Evolutionary conservation across 768 basidiomycete genomes (phyloP).

Genomic region (Mrakia frigida): DNA sequence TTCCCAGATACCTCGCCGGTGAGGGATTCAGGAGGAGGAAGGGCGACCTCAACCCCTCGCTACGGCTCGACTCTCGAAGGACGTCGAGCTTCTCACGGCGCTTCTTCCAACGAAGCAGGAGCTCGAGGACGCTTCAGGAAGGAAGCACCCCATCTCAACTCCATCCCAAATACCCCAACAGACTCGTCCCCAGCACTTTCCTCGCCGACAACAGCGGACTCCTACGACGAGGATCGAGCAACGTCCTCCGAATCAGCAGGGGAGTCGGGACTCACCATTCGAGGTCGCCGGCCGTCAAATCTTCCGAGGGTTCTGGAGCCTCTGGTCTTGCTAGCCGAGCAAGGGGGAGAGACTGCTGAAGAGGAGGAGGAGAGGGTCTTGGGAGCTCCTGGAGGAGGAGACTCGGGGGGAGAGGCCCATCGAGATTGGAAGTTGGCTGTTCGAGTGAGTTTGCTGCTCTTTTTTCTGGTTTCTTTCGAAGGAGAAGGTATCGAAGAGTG

Average conservation of each 20-base stretch:
- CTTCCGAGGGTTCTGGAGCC: slow-evolving; percentile 7
- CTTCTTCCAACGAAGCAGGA: neutral
- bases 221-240: neutral
- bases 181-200: neutral
- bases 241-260: neutral
- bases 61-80: slow-evolving; percentile 6
- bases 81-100: neutral
- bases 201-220: neutral
- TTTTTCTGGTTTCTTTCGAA: too few relatives aligned
- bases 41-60: neutral
- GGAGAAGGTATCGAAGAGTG: too few relatives aligned
- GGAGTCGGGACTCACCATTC: neutral
- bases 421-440: slow-evolving; percentile 24
- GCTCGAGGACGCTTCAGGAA: slow-evolving; percentile 13
- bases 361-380: slow-evolving; percentile 31
- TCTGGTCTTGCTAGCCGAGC: slow-evolving; percentile 26
- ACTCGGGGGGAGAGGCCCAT: neutral
- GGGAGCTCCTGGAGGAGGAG: slow-evolving; percentile 26
- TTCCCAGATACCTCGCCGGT: neutral
- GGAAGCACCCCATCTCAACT: neutral
- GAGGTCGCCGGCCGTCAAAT: neutral
- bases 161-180: neutral
- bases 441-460: neutral
- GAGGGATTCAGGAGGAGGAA: neutral
- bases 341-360: slow-evolving; percentile 31